phyloP scores from a whole-genome alignment of 176 grass and related monocot genomes.

The Melocanna baccifera region DNA sequence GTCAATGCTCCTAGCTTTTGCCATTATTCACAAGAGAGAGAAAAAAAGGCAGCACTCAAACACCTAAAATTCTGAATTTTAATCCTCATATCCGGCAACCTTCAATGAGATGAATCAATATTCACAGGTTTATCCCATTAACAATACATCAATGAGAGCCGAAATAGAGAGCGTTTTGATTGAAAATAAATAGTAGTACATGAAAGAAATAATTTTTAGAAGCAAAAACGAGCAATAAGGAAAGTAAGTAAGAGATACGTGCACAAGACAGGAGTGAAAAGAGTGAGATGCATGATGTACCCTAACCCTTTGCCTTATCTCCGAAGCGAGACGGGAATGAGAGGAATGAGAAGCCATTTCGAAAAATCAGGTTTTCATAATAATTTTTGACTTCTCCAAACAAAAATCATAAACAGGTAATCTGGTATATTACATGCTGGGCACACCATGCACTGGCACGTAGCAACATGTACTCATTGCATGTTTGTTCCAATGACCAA shows the following conservation, averaged over 20 bases:
- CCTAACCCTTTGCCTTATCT: too few species aligned
- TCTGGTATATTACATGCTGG: not conserved
- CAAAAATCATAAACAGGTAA: not conserved
- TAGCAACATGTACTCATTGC: not conserved
- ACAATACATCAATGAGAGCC: not conserved
- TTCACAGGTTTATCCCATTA: not conserved
- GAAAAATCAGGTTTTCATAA: too few species aligned
- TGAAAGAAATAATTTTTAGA: too few species aligned
- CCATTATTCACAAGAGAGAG: not conserved
- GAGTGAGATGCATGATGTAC: too few species aligned
- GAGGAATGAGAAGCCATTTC: too few species aligned
- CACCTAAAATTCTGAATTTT: not conserved
- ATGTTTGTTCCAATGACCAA: too few species aligned
- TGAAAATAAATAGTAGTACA: too few species aligned
- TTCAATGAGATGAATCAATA: not conserved
- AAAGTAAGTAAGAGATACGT: too few species aligned
- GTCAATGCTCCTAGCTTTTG: not conserved
- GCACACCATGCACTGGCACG: not conserved
- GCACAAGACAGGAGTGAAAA: too few species aligned
- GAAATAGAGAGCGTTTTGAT: not conserved
- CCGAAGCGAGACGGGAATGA: too few species aligned
- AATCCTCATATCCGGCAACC: not conserved
- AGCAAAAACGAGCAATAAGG: too few species aligned
- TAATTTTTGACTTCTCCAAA: too few species aligned
- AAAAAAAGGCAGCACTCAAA: not conserved